A percentile compares a stretch with the other conserved stretches of the same genome.
Evolutionary conservation across 2,329 filamentous ascomycete genomes (phyloP).

Genomic region (Fusarium goolgardi): DNA sequence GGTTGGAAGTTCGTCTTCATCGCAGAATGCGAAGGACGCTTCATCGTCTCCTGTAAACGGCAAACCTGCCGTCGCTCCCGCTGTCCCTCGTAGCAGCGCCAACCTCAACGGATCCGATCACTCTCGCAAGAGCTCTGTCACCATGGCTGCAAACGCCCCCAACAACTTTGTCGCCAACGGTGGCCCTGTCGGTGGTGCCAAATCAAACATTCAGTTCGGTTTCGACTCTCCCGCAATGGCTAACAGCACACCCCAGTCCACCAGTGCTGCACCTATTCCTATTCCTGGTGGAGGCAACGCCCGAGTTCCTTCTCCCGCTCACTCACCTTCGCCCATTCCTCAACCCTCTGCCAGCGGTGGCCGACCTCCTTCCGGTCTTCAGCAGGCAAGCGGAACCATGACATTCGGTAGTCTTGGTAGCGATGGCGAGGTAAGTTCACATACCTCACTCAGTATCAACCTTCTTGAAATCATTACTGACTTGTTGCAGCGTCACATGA

Average conservation of each 20-base stretch:
- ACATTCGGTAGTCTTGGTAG: slow-evolving; percentile 87
- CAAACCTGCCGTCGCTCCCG: slow-evolving; percentile 76
- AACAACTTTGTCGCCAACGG: slow-evolving; percentile 83
- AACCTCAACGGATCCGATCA: slow-evolving; percentile 82
- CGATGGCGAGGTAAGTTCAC: slow-evolving; percentile 76
- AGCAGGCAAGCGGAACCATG: slow-evolving; percentile 74
- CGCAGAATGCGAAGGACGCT: slow-evolving; percentile 71
- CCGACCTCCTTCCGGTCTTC: slow-evolving; percentile 81
- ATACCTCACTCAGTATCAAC: slow-evolving; percentile 14
- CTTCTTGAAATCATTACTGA: slow-evolving; percentile 16
- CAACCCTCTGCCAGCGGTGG: slow-evolving; percentile 86
- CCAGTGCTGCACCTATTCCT: slow-evolving; percentile 67
- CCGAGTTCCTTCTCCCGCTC: slow-evolving; percentile 83
- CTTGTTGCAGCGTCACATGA: slow-evolving; percentile 71
- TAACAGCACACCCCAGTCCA: slow-evolving; percentile 73
- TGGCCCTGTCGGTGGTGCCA: slow-evolving; percentile 67
- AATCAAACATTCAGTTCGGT: slow-evolving; percentile 82
- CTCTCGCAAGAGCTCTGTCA: slow-evolving; percentile 87
- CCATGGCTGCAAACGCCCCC: slow-evolving; percentile 86
- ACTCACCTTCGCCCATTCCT: slow-evolving; percentile 93
- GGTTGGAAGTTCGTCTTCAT: slow-evolving; percentile 63
- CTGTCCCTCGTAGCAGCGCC: slow-evolving; percentile 73
- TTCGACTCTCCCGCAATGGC: slow-evolving; percentile 77
- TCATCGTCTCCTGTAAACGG: slow-evolving; percentile 87
- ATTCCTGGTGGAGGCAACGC: slow-evolving; percentile 73